A percentile compares a stretch with the other conserved stretches of the same genome.
phyloP scores from a whole-genome alignment of 2,329 filamentous ascomycete species.

The Esteya vermicola region DNA sequence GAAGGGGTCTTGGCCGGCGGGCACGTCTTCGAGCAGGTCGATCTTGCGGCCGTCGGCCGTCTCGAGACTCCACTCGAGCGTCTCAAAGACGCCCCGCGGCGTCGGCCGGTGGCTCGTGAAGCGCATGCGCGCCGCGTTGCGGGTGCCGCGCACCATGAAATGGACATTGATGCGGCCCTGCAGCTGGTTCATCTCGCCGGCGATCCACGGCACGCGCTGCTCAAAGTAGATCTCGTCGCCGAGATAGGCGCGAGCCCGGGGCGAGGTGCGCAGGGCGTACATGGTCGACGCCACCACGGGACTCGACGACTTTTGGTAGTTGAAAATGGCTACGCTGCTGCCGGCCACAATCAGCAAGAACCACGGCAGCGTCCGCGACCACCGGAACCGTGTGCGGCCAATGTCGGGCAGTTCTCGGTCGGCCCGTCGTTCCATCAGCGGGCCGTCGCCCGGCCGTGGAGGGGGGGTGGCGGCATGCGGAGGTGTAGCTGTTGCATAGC shows the following conservation, averaged over 20 bases:
- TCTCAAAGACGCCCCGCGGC: slow-evolving; percentile 58
- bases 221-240: slow-evolving; percentile 81
- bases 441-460: slow-evolving; percentile 44
- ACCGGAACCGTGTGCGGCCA: slow-evolving; percentile 35
- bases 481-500: too few species aligned
- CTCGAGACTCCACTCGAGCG: slow-evolving; percentile 77
- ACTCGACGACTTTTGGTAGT: slow-evolving; percentile 93
- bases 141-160: slow-evolving; percentile 76
- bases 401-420: slow-evolving; percentile 52
- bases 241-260: slow-evolving; percentile 58
- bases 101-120: slow-evolving; percentile 62
- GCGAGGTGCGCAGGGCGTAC: slow-evolving; percentile 77
- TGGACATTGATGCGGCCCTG: slow-evolving; percentile 79
- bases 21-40: slow-evolving; percentile 55
- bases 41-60: slow-evolving; percentile 45
- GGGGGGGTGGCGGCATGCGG: too few species aligned
- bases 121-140: slow-evolving; percentile 55
- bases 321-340: slow-evolving; percentile 82
- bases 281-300: slow-evolving; percentile 77
- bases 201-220: slow-evolving; percentile 68
- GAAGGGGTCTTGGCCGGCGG: slow-evolving; percentile 12
- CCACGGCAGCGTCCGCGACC: slow-evolving; percentile 63
- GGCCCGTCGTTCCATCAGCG: slow-evolving; percentile 48
- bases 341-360: slow-evolving; percentile 60
- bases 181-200: slow-evolving; percentile 82